Conservation (phyloP, 73 alveolate species). For the Tetrahymena elliotti region DNA sequence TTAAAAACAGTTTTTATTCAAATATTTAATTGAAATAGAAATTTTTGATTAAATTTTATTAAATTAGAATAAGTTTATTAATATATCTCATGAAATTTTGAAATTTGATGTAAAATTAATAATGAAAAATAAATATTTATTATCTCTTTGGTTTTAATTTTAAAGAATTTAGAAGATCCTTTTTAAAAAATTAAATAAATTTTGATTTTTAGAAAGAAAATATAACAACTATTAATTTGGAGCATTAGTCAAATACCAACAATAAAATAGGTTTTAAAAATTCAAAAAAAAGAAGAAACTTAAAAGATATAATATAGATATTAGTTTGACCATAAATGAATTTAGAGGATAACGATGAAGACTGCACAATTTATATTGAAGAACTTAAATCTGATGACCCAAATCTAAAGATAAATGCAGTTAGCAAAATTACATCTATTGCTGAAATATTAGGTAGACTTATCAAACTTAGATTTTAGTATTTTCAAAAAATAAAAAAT, state of each 20-base stretch:
- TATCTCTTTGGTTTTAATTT: too few species aligned
- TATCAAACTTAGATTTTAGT: neutral
- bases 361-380: conserved; percentile 35
- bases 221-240: neutral
- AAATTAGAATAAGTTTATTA: too few species aligned
- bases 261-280: neutral
- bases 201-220: neutral
- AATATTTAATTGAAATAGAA: too few species aligned
- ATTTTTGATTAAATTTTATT: too few species aligned
- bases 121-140: neutral
- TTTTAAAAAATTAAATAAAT: neutral
- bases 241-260: neutral
- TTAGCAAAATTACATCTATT: conserved; percentile 17
- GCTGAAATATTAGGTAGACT: conserved; percentile 19
- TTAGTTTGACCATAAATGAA: neutral
- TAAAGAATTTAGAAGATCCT: neutral
- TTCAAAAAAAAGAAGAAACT: neutral
- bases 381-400: conserved; percentile 43
- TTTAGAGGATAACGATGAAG: conserved; percentile 27
- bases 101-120: too few species aligned
- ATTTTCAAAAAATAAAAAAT: too few species aligned
- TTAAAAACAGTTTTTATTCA: too few species aligned
- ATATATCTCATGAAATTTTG: too few species aligned
- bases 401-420: conserved; percentile 35
- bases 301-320: neutral